Percentiles rank a stretch among this genome's conserved stretches.
These are phyloP conservation scores for Vaucheria bursata DNA, from an alignment of 352 stramenopile genomes.

Conservation along the genomic window DNA sequence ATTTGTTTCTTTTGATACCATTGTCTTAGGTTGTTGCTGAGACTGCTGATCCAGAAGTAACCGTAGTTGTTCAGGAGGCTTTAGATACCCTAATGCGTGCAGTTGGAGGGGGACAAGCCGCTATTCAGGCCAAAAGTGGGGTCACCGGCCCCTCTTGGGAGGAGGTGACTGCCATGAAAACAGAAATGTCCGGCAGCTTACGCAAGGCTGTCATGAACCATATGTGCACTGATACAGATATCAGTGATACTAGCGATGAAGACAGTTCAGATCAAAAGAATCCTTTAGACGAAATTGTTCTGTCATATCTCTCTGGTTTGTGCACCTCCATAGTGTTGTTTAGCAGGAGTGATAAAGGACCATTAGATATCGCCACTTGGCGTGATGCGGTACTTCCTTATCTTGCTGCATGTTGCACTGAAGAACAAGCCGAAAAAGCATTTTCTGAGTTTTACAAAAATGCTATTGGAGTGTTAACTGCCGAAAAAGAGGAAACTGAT, in stretches of 20 bases:
- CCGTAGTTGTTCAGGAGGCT: conserved; percentile 19
- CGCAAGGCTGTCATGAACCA: background rate
- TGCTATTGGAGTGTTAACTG: conserved; percentile 64
- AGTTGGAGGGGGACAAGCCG: conserved; percentile 23
- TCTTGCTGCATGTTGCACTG: background rate
- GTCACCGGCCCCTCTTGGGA: conserved; percentile 6
- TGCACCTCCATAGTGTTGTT: conserved; percentile 26
- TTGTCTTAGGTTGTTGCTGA: conserved; percentile 46
- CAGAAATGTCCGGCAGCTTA: background rate
- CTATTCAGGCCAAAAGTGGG: conserved; percentile 20
- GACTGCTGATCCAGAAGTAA: conserved; percentile 68
- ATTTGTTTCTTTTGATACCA: no score
- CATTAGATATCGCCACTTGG: background rate
- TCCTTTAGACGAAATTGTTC: conserved; percentile 8
- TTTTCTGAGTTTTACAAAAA: background rate
- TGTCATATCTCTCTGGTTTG: conserved; percentile 18
- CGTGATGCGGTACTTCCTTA: background rate
- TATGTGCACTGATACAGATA: background rate
- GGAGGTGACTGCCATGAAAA: background rate
- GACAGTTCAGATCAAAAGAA: background rate
- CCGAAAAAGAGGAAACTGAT: conserved; percentile 91
- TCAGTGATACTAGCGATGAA: background rate
- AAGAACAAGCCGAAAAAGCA: background rate
- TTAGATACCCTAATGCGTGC: conserved; percentile 27
- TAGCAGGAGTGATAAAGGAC: background rate